A percentile compares a stretch with the other conserved stretches of the same genome.
Evolutionary conservation across 2,329 filamentous ascomycete genomes (phyloP).

Genomic region (Pseudocercospora vitis): DNA sequence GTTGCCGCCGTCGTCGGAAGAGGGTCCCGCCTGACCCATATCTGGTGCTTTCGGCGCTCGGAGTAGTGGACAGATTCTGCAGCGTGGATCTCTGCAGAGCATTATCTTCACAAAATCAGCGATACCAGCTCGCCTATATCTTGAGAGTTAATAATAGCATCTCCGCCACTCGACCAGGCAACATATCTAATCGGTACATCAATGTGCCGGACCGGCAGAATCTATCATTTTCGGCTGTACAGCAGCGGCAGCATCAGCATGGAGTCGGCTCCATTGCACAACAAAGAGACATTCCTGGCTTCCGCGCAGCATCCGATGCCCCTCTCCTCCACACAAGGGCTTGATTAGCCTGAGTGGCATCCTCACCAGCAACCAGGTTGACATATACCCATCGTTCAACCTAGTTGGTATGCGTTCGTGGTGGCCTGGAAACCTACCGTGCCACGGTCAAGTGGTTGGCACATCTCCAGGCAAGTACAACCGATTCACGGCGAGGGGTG

Average conservation of each 20-base stretch:
- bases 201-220: slow-evolving; percentile 4
- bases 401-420: not conserved
- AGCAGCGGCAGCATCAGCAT: not conserved
- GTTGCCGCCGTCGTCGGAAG: no score
- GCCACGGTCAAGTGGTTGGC: not conserved
- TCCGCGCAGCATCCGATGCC: not conserved
- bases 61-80: no score
- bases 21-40: no score
- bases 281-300: no score
- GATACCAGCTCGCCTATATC: not conserved
- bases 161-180: not conserved
- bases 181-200: not conserved
- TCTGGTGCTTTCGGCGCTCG: no score
- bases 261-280: not conserved
- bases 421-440: not conserved
- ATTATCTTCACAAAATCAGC: not conserved
- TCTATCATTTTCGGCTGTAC: no score
- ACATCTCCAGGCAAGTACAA: not conserved
- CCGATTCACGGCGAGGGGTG: not conserved
- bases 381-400: no score
- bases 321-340: not conserved
- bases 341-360: slow-evolving; percentile 5
- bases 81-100: no score
- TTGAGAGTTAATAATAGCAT: not conserved
- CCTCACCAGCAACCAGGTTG: not conserved